Base-by-base conservation (phyloP, 2,329 filamentous ascomycete species). In the Cladosporium sp. region DNA sequence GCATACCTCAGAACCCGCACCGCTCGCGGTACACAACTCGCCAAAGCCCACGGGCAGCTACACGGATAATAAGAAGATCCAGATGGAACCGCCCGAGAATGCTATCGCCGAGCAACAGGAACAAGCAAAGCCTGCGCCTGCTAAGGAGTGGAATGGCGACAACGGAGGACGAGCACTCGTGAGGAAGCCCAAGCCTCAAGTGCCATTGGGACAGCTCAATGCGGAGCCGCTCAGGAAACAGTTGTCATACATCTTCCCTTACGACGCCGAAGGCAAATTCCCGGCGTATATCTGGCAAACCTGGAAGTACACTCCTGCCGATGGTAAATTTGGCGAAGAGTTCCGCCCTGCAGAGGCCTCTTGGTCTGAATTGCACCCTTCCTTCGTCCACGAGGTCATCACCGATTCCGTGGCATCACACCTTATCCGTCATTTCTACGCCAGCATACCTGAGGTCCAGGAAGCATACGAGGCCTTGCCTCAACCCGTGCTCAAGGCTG, bases 211-310 rank as follows among this genome's bases (percentile, higher is more conserved):
- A 56, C 88, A 93, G 73, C 81, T 90, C 70, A 85, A 86, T 60
- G 84, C 82, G 70, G 86, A 89, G 76, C 86, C 88, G 15, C 81
- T 92, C 55, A 80, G 88, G 83, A 78, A 96, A 64, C 84, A 94
- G 76, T 84, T 99, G 59, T 88, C 87, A 55, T 97, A 96, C 78
- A 89, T 95, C 67, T 97, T 94, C 75, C 91, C 92, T 19, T 99
- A 97, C 80, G 89, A 96, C 69, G 82, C 93, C 63, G 86, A 92
- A 70, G 76, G 81, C 66, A 96, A 93, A 74, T 97, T 97, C 74
- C 94, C 94, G 3, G 92, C 92, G 59, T 97, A 96, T 79, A 95
- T 99, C 71, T 99, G 94, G 94, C 94, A 99, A 80, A 99, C 94
- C 14, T 99, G 94, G 94, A 97, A 95, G 74, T 88, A 85, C 69